Percentiles rank a stretch among this genome's conserved stretches.
These are phyloP conservation scores for Skeletonema marinoi DNA, from an alignment of 108 stramenopile genomes.

Conservation along the genomic window DNA sequence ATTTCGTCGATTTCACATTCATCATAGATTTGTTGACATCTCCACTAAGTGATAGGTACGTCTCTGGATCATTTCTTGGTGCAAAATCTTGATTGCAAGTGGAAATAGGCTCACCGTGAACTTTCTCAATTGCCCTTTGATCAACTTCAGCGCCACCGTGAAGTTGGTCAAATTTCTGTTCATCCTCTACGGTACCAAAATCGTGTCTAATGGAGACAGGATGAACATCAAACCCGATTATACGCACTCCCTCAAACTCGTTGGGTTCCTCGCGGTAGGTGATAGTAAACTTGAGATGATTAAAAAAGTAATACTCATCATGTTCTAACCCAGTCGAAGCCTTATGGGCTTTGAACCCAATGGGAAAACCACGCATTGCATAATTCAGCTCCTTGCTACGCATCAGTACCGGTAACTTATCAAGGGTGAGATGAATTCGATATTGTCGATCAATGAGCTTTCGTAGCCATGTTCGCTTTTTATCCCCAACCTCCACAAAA, in stretches of 20 bases:
- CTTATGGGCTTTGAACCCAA: constrained; percentile 79
- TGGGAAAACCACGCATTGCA: constrained; percentile 81
- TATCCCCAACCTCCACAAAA: constrained; percentile 53
- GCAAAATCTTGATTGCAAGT: constrained; percentile 38
- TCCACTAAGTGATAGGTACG: constrained; percentile 47
- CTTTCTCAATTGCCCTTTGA: not conserved
- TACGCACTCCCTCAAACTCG: constrained; percentile 80
- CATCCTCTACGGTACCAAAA: constrained; percentile 18
- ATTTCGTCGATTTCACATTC: constrained; percentile 47
- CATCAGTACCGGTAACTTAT: constrained; percentile 82
- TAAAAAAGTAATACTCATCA: constrained; percentile 82
- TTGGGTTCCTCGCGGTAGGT: constrained; percentile 72
- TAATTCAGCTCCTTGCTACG: constrained; percentile 78
- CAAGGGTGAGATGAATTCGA: constrained; percentile 88
- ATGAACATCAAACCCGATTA: constrained; percentile 94
- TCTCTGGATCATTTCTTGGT: constrained; percentile 49
- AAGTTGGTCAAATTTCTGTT: not conserved
- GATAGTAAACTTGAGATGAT: constrained; percentile 91
- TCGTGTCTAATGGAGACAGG: constrained; percentile 91
- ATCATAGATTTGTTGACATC: constrained; percentile 20
- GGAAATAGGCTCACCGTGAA: not conserved
- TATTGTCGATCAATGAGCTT: constrained; percentile 93
- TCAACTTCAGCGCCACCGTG: not conserved
- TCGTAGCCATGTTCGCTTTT: constrained; percentile 71
- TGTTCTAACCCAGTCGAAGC: constrained; percentile 54